A percentile compares a stretch with the other conserved stretches of the same genome.
phyloP scores from a whole-genome alignment of 225 moss, liverwort and hornwort species.

The Marchantia paleacea region DNA sequence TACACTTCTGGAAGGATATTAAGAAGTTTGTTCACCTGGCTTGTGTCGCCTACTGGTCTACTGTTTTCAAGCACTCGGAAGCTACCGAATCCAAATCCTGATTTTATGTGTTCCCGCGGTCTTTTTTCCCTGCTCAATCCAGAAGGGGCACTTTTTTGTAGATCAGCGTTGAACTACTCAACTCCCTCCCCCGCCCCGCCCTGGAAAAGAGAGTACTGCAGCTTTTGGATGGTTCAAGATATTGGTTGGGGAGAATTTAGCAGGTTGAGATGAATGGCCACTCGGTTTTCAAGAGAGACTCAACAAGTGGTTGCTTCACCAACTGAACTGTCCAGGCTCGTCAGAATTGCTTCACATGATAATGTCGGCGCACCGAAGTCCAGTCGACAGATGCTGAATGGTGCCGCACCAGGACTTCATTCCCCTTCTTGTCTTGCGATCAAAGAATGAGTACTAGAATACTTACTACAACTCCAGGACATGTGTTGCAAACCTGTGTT shows the following conservation, averaged over 20 bases:
- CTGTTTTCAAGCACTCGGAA: background rate
- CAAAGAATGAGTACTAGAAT: conserved; percentile 1
- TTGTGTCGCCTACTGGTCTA: background rate
- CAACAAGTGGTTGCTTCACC: conserved; percentile 18
- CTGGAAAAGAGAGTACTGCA: conserved; percentile 3
- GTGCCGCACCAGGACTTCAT: conserved; percentile 2
- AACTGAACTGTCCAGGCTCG: conserved; percentile 9
- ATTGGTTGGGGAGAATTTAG: background rate
- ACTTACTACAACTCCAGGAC: background rate
- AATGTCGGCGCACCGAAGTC: conserved; percentile 5
- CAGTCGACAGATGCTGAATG: conserved; percentile 5
- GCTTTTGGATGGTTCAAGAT: conserved; percentile 13
- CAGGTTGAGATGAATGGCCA: conserved; percentile 3
- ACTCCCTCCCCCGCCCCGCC: background rate
- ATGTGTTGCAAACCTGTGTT: background rate
- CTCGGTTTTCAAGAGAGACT: background rate
- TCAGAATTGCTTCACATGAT: conserved; percentile 10
- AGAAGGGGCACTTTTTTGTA: background rate
- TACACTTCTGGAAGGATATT: background rate
- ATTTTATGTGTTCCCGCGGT: background rate
- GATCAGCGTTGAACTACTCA: conserved; percentile 1
- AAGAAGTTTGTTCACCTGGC: background rate
- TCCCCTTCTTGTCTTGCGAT: background rate
- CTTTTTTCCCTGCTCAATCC: conserved; percentile 7
- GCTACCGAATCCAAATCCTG: background rate